A percentile compares a stretch with the other conserved stretches of the same genome.
phyloP scores from a whole-genome alignment of 768 basidiomycete species.

The Kondoa subrosea region DNA sequence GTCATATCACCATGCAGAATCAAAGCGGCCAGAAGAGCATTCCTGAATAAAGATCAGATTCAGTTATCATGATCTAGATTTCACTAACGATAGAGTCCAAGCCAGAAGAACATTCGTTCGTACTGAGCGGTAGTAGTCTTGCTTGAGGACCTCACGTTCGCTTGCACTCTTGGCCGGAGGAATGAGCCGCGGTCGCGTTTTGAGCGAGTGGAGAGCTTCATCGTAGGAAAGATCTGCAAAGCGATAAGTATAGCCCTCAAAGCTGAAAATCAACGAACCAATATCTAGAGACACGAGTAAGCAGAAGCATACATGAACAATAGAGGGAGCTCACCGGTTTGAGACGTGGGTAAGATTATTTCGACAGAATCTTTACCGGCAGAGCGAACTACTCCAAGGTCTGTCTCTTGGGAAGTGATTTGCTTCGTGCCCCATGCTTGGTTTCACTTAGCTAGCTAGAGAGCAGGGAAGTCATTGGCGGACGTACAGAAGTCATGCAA shows the following conservation, averaged over 20 bases:
- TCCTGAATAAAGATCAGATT: background rate
- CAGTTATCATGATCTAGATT: conserved; percentile 9
- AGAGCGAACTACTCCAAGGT: conserved; percentile 25
- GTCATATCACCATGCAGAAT: conserved; percentile 50
- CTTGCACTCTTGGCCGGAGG: conserved; percentile 27
- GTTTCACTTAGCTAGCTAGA: too few relatives aligned
- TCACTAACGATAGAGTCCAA: conserved; percentile 72
- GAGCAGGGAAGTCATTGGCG: background rate
- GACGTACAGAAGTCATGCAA: background rate
- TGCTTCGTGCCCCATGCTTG: conserved; percentile 28
- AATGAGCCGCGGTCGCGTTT: conserved; percentile 27
- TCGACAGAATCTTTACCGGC: conserved; percentile 24
- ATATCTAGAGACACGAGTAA: too few relatives aligned
- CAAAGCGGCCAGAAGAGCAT: conserved; percentile 53
- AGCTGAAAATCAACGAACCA: too few relatives aligned
- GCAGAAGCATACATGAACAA: too few relatives aligned
- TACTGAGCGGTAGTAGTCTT: conserved; percentile 71
- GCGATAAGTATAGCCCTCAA: conserved; percentile 9
- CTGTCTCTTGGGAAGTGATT: conserved; percentile 19
- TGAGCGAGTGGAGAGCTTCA: conserved; percentile 53
- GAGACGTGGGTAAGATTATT: conserved; percentile 25
- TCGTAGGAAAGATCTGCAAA: conserved; percentile 58
- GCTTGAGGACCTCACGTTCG: conserved; percentile 30
- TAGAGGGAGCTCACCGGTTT: too few relatives aligned
- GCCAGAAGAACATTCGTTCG: conserved; percentile 61